Conservation (phyloP, 805 yeast species). For the Metschnikowia baotianmanensis region DNA sequence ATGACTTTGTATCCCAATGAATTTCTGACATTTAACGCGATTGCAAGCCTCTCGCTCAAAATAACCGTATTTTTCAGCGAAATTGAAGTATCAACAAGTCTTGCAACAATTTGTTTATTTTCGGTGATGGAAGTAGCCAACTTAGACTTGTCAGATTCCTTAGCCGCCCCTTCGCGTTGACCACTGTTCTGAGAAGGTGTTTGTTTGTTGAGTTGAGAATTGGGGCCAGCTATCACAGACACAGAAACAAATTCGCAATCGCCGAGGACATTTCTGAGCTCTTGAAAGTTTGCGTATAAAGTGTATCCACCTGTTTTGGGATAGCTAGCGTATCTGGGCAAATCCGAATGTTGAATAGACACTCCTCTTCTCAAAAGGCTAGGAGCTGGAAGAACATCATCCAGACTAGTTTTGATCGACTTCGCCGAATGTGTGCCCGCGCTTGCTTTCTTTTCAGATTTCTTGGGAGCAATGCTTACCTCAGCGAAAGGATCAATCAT, state of each 20-base stretch:
- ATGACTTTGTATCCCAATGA: constrained; percentile 53
- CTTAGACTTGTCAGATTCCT: constrained; percentile 12
- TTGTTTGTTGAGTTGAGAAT: constrained; percentile 21
- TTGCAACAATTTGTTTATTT: constrained; percentile 49
- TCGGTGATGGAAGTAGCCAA: constrained; percentile 24
- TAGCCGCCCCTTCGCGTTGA: constrained; percentile 1
- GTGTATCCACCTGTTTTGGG: constrained; percentile 29
- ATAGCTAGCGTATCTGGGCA: constrained; percentile 17
- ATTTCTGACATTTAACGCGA: constrained; percentile 52
- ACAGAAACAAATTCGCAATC: constrained; percentile 47
- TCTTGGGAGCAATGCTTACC: constrained; percentile 71
- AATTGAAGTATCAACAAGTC: constrained; percentile 37
- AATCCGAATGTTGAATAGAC: constrained; percentile 50
- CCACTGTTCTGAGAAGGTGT: background rate
- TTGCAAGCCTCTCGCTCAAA: constrained; percentile 51
- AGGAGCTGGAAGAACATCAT: constrained; percentile 30
- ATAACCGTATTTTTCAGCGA: constrained; percentile 45
- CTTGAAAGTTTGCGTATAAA: constrained; percentile 46
- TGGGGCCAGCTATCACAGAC: constrained; percentile 52
- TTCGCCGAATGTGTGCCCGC: constrained; percentile 21
- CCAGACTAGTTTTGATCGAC: constrained; percentile 15
- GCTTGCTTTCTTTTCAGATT: constrained; percentile 24
- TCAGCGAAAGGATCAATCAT: constrained; percentile 63
- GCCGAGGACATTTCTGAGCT: constrained; percentile 30
- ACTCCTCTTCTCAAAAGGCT: constrained; percentile 52